Evolutionary conservation across 2,329 filamentous ascomycete species (phyloP), one percentile per base, ranked within the genome.

Genomic region (Clarireedia monteithiana): DNA sequence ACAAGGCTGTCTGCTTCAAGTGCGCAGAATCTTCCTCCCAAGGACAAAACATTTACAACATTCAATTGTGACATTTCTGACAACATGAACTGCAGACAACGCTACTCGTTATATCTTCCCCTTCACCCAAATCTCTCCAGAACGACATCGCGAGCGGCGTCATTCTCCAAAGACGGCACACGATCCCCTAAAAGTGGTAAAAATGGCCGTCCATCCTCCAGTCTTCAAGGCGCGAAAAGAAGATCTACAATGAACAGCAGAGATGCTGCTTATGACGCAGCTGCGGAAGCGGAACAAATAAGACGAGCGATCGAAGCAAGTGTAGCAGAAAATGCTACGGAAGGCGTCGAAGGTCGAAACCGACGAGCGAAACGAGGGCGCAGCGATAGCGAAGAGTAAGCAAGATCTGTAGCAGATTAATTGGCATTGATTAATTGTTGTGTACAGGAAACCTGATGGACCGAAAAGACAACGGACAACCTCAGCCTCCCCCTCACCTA

Each of bases 161-260:
- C 86, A 1, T 73, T 85, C 45, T 79, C 79, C 40, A 86, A 89
- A 69, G 83, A 88, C 63, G 77, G 71, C 65, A 74, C 72, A 66
- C 77, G 72, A 65, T 84, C 73, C 26, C 78, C 76, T 57, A 79
- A 77, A 63, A 77, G 75, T 65, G 75, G 74, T 64, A 83, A 81
- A 73, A 82, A 70, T 68, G 81, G 74, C 61, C 82, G 77, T 39
- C 66, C 64, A 48, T 75, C 75, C 53, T 76, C 75, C 54, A 68
- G 65, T 52, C 58, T 67, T 30, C 67, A 68, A 53, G 66, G 65
- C 58, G 71, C 72, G 39, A 97, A 96, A 70, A 83, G 94, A 58
- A 83, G 94, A 27, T 96, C 91, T 20, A 99, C 94, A 6, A 96
- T 97, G 90, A 96, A 97, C 68, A 99, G 94, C 70, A 84, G 92